Percentiles rank a stretch among this genome's conserved stretches.
phyloP scores from a whole-genome alignment of 2,329 filamentous ascomycete species.

The Aspergillus candidus region DNA sequence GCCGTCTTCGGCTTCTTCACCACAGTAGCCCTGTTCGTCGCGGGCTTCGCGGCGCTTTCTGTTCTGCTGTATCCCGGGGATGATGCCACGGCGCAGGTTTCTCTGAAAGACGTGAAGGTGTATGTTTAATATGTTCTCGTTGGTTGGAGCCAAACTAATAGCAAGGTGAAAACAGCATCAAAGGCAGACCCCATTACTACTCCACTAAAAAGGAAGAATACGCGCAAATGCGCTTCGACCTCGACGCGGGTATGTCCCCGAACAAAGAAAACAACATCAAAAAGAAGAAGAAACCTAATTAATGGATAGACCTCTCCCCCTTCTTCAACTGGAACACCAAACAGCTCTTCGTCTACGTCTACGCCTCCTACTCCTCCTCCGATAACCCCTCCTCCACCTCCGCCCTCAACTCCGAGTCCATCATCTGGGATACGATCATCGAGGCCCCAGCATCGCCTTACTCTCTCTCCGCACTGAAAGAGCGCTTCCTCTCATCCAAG shows the following conservation, averaged over 20 bases:
- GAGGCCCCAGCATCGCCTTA: slow-evolving; percentile 52
- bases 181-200: slow-evolving; percentile 94
- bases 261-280: not conserved
- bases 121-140: slow-evolving; percentile 40
- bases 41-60: slow-evolving; percentile 71
- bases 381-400: slow-evolving; percentile 14
- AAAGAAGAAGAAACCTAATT: not conserved
- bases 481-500: slow-evolving; percentile 29
- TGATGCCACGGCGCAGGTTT: slow-evolving; percentile 48
- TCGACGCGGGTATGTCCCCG: slow-evolving; percentile 60
- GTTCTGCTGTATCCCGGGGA: slow-evolving; percentile 57
- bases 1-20: slow-evolving; percentile 98
- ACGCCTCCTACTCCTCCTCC: slow-evolving; percentile 59
- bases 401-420: slow-evolving; percentile 51
- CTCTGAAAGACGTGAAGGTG: slow-evolving; percentile 69
- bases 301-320: slow-evolving; percentile 64
- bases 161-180: slow-evolving; percentile 52
- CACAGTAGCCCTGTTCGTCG: slow-evolving; percentile 78
- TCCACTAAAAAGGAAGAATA: slow-evolving; percentile 89
- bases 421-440: slow-evolving; percentile 96
- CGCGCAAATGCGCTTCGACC: slow-evolving; percentile 85
- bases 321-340: slow-evolving; percentile 99
- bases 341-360: slow-evolving; percentile 93
- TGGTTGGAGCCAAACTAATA: slow-evolving; percentile 4
- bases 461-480: slow-evolving; percentile 33